A percentile compares a stretch with the other conserved stretches of the same genome.
phyloP scores from a whole-genome alignment of 768 basidiomycete species.

The Naematelia encephala region DNA sequence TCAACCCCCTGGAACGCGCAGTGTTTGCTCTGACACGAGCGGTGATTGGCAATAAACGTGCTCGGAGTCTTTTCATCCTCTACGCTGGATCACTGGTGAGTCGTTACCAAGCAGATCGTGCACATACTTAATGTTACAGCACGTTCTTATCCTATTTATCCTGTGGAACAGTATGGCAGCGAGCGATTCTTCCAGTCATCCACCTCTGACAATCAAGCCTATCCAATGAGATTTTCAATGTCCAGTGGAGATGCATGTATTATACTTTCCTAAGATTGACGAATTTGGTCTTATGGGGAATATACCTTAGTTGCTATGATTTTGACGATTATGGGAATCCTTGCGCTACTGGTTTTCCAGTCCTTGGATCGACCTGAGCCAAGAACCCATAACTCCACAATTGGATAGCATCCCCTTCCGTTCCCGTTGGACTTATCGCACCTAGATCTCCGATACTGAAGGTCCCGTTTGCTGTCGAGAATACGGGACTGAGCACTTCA shows the following conservation, averaged over 20 bases:
- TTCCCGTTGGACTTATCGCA: conserved; percentile 52
- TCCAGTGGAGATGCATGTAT: conserved; percentile 1
- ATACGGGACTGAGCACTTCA: conserved; percentile 54
- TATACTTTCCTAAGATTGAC: neutral
- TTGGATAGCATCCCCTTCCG: conserved; percentile 54
- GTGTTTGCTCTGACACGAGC: conserved; percentile 78
- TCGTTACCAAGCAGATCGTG: neutral
- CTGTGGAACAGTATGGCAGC: conserved; percentile 47
- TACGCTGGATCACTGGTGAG: conserved; percentile 60
- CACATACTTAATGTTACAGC: conserved; percentile 20
- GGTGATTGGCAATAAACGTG: conserved; percentile 82
- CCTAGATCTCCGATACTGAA: conserved; percentile 54
- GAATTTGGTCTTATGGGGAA: neutral
- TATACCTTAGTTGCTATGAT: too few species aligned
- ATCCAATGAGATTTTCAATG: conserved; percentile 6
- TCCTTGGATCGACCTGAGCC: conserved; percentile 51
- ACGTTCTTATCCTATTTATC: conserved; percentile 45
- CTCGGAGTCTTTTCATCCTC: conserved; percentile 81
- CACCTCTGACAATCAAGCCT: conserved; percentile 30
- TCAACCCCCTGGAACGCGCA: conserved; percentile 86
- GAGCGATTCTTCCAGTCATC: conserved; percentile 30
- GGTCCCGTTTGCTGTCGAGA: conserved; percentile 45
- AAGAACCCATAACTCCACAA: conserved; percentile 55
- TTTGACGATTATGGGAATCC: conserved; percentile 13
- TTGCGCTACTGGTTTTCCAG: conserved; percentile 26